Evolutionary conservation across 495 filamentous ascomycete genomes (phyloP), one percentile per base, ranked within the genome.

Genomic region (Penicillium dipodomyicola): DNA sequence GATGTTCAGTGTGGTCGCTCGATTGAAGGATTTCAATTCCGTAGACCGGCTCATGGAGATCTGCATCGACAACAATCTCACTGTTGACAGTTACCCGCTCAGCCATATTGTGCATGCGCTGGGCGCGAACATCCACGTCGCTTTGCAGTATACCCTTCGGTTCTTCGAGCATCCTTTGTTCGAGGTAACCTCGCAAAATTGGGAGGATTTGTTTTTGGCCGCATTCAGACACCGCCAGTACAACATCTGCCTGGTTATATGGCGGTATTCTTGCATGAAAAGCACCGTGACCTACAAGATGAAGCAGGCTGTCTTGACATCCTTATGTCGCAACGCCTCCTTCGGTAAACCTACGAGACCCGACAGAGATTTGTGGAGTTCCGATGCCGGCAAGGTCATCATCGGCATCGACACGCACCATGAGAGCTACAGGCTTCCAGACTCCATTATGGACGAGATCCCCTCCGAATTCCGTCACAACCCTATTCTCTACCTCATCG

Each of bases 251-350:
- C 72, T 76, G 2, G 76, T 80, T 4, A 42, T 81, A 12, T 82
- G 80, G 80, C 63, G 66, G 42, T 77, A 77, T 62, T 75, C 80
- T 7, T 80, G 78, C 57, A 67, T 80, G 62, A 33, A 69, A n/a
- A 58, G 63, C 2, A 17, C 20, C n/a, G 68, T 72, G 20, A 76
- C 65, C 39, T 52, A 54, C 41, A 52, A 63, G 2, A 79, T 78
- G 73, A 61, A 55, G 29, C 62, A 68, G n/a, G 47, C 59, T 11
- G 64, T 76, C 10, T 39, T 66, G 29, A 57, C 30, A 19, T 71
- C 70, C 15, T 56, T 79, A 12, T 15, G 25, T 32, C 60, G 69
- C 52, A 70, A 69, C 37, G 57, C 56, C 7, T 41, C 62, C 4
- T 19, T 35, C 0, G 49, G 47, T 14, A 51, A 61, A 17, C 49